Percentiles rank a stretch among this genome's conserved stretches.
phyloP scores from a whole-genome alignment of 2,329 filamentous ascomycete genomes.

The Claviceps pusilla region DNA sequence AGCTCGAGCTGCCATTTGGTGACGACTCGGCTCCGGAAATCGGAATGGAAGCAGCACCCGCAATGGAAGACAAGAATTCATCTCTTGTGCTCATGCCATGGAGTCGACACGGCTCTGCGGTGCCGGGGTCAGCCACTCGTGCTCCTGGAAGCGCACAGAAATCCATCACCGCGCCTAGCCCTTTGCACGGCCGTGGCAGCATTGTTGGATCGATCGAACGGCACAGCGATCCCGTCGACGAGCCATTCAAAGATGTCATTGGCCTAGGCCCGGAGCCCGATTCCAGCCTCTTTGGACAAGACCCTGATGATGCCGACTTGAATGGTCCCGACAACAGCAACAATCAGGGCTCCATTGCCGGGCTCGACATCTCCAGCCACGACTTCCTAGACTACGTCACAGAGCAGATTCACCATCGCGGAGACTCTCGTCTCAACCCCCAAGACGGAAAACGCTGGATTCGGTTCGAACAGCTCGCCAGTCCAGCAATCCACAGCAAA shows the following conservation, averaged over 20 bases:
- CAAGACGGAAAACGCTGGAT: conserved; percentile 30
- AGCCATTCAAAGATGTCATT: conserved; percentile 20
- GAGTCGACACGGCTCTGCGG: conserved; percentile 31
- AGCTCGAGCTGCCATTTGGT: conserved; percentile 15
- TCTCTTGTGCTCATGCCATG: conserved; percentile 37
- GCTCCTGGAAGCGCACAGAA: conserved; percentile 24
- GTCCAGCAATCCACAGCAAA: conserved; percentile 35
- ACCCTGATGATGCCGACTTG: conserved; percentile 7
- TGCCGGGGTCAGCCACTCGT: conserved; percentile 32
- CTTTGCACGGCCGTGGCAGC: conserved; percentile 23
- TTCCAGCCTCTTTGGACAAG: conserved; percentile 14
- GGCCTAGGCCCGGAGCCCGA: conserved; percentile 20
- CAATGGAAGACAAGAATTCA: conserved; percentile 51
- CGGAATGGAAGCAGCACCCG: conserved; percentile 50
- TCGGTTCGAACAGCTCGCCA: conserved; percentile 54
- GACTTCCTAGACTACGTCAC: conserved; percentile 32
- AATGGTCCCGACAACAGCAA: conserved; percentile 13
- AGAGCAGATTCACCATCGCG: conserved; percentile 19
- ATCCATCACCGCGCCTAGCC: conserved; percentile 18
- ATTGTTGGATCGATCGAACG: conserved; percentile 27
- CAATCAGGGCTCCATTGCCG: conserved; percentile 17
- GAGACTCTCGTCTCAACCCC: conserved; percentile 18
- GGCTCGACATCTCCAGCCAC: conserved; percentile 29
- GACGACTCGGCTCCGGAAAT: conserved; percentile 42
- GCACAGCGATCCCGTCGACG: conserved; percentile 28